Conservation (phyloP, 23 red algal species). For the Gracilaria vermiculophylla region DNA sequence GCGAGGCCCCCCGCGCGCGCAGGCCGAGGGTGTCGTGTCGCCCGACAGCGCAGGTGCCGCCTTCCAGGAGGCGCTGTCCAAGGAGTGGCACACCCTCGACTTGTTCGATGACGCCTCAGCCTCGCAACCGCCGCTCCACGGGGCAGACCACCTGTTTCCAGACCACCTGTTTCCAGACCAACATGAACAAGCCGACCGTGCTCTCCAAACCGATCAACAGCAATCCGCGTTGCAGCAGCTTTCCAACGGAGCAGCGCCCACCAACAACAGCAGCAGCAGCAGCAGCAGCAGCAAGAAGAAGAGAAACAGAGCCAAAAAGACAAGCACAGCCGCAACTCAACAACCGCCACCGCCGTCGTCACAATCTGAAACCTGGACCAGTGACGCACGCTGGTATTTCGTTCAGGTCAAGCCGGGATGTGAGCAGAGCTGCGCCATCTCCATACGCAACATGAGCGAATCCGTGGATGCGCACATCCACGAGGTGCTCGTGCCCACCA, state of each 20-base stretch:
- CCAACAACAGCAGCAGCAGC: no score
- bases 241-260: no score
- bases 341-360: not conserved
- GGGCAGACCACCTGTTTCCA: not conserved
- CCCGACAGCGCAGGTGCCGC: not conserved
- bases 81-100: conserved; percentile 39
- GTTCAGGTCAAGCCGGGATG: conserved; percentile 80
- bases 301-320: not conserved
- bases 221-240: no score
- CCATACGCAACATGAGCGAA: conserved; percentile 69
- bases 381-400: conserved; percentile 71
- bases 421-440: conserved; percentile 60
- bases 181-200: not conserved
- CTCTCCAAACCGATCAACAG: no score
- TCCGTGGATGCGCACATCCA: conserved; percentile 54
- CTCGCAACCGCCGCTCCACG: not conserved
- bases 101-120: not conserved
- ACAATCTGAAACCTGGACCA: conserved; percentile 27
- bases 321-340: not conserved
- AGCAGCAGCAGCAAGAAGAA: no score
- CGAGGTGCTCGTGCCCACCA: conserved; percentile 73
- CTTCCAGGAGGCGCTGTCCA: conserved; percentile 27
- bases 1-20: not conserved
- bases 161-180: not conserved
- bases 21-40: not conserved